Percentiles rank a stretch among this genome's conserved stretches.
These are phyloP conservation scores for Bretschneidera sinensis DNA, from an alignment of 345 rosid species.

Conservation along the genomic window DNA sequence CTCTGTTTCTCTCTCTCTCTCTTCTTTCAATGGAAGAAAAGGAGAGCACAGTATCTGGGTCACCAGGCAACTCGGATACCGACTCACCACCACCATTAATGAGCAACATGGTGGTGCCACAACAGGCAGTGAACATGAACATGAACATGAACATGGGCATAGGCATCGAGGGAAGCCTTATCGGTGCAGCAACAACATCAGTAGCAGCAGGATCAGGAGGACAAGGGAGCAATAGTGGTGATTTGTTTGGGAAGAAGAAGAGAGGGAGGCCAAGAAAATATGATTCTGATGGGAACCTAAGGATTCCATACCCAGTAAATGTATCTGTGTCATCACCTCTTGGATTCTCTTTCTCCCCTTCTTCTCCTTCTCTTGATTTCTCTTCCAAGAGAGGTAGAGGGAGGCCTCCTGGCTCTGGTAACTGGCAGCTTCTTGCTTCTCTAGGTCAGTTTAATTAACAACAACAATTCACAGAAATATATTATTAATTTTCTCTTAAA, in stretches of 20 bases:
- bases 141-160: too few relatives aligned
- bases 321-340: slow-evolving; percentile 15
- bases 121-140: slow-evolving; percentile 5
- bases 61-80: slow-evolving; percentile 34
- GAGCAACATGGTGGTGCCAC: slow-evolving; percentile 14
- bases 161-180: slow-evolving; percentile 16
- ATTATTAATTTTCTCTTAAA: too few relatives aligned
- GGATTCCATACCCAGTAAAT: slow-evolving; percentile 5
- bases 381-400: slow-evolving; percentile 35
- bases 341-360: slow-evolving; percentile 34
- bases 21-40: slow-evolving; percentile 36
- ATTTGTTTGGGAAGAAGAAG: slow-evolving; percentile 33
- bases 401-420: slow-evolving; percentile 36
- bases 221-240: slow-evolving; percentile 10
- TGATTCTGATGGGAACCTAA: slow-evolving; percentile 38
- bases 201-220: slow-evolving; percentile 6
- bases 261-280: slow-evolving; percentile 56
- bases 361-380: slow-evolving; percentile 21
- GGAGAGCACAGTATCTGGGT: slow-evolving; percentile 33
- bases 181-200: too few relatives aligned
- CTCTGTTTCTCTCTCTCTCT: not conserved
- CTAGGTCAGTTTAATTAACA: slow-evolving; percentile 25
- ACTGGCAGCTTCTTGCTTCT: slow-evolving; percentile 48
- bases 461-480: slow-evolving; percentile 4
- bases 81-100: slow-evolving; percentile 41